Percentiles rank a stretch among this genome's conserved stretches.
Evolutionary conservation across 1,284 basidiomycete species (phyloP).

Genomic region (Cryptococcus sp.): DNA sequence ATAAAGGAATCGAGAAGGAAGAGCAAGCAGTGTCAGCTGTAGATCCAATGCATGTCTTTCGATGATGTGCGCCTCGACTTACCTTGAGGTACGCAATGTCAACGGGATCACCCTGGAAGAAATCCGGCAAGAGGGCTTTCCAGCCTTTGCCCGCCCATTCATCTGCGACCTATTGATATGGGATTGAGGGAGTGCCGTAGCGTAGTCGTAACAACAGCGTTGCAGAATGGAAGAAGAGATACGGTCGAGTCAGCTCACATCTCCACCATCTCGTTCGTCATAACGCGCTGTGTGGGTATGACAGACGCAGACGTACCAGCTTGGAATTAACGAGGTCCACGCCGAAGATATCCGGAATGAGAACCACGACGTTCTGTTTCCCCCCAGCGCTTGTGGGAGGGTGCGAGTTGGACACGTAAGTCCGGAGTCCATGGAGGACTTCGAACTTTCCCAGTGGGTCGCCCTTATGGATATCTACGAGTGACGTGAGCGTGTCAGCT

Average conservation of each 20-base stretch:
- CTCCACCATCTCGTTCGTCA: background rate
- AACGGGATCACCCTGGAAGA: slow-evolving; percentile 64
- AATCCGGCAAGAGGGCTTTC: slow-evolving; percentile 64
- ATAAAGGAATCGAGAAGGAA: no score
- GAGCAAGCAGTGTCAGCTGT: no score
- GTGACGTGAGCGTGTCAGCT: background rate
- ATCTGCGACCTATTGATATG: slow-evolving; percentile 56
- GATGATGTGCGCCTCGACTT: background rate
- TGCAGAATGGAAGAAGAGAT: background rate
- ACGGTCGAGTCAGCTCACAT: no score
- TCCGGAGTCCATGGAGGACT: slow-evolving; percentile 35
- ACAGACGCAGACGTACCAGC: slow-evolving; percentile 6
- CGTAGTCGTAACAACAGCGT: background rate
- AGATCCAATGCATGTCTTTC: no score
- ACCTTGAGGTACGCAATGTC: slow-evolving; percentile 54
- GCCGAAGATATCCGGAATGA: slow-evolving; percentile 68
- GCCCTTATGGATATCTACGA: slow-evolving; percentile 43
- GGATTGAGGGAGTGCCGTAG: background rate
- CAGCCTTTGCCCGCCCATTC: slow-evolving; percentile 68
- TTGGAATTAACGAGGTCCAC: slow-evolving; percentile 60
- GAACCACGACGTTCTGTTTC: slow-evolving; percentile 62
- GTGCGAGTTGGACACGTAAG: slow-evolving; percentile 38
- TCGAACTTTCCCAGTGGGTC: slow-evolving; percentile 35
- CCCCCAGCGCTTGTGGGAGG: slow-evolving; percentile 8
- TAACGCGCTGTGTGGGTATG: background rate